phyloP scores from a whole-genome alignment of 805 yeast genomes.

The Cyberlindnera sargentensis region DNA sequence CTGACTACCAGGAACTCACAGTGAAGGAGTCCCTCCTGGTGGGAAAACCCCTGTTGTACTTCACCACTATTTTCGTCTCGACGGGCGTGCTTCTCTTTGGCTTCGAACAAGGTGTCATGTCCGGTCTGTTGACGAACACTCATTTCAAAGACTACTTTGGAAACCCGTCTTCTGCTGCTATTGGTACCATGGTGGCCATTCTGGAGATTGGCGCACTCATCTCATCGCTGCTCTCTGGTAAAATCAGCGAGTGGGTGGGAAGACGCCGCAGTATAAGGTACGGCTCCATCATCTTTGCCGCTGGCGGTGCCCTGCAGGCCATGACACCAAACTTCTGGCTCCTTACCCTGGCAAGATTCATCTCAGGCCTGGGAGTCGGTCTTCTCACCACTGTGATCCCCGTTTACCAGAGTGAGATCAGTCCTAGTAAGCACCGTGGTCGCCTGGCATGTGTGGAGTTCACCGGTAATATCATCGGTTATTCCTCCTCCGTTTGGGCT shows the following conservation, averaged over 20 bases:
- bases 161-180: conserved; percentile 63
- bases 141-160: conserved; percentile 64
- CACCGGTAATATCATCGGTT: conserved; percentile 80
- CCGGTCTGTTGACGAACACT: conserved; percentile 63
- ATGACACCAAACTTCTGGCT: conserved; percentile 44
- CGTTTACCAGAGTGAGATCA: conserved; percentile 80
- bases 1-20: conserved; percentile 19
- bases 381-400: conserved; percentile 79
- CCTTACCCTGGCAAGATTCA: conserved; percentile 67
- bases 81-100: conserved; percentile 53
- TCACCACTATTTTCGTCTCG: conserved; percentile 24
- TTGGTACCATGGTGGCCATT: conserved; percentile 85
- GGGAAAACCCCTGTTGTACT: conserved; percentile 23
- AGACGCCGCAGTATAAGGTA: conserved; percentile 70
- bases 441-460: conserved; percentile 81
- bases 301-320: conserved; percentile 75
- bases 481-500: conserved; percentile 79
- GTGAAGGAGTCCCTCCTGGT: conserved; percentile 20
- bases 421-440: conserved; percentile 84
- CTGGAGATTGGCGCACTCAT: conserved; percentile 83
- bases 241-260: conserved; percentile 72
- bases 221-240: conserved; percentile 72
- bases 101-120: conserved; percentile 86
- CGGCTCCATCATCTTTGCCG: conserved; percentile 70
- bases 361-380: conserved; percentile 86